A percentile compares a stretch with the other conserved stretches of the same genome.
Evolutionary conservation across 1,284 basidiomycete genomes (phyloP).

Genomic region (Acaromyces ingoldii): DNA sequence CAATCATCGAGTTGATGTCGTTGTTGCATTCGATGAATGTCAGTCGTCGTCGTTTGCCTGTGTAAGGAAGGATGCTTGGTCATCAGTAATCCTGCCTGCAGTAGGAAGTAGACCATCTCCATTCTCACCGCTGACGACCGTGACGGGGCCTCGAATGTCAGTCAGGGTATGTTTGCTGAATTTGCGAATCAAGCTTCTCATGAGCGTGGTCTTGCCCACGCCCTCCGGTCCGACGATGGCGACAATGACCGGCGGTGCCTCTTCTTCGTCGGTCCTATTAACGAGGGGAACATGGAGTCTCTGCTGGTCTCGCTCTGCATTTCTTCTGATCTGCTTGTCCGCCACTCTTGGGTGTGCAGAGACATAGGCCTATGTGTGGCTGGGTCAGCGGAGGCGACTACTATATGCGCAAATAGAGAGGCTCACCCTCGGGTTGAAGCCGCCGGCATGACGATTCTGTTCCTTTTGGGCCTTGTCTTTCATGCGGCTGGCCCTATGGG

Average conservation of each 20-base stretch:
- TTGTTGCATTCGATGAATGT: conserved; percentile 98
- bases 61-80: not conserved
- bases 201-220: conserved; percentile 88
- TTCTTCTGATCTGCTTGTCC: conserved; percentile 80
- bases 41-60: conserved; percentile 77
- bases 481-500: conserved; percentile 43
- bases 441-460: conserved; percentile 49
- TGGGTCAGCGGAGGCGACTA: too few relatives aligned
- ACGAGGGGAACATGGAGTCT: conserved; percentile 92
- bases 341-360: conserved; percentile 54
- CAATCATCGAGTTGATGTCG: conserved; percentile 96
- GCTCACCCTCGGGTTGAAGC: conserved; percentile 85
- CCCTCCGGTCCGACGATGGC: conserved; percentile 97
- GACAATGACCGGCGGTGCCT: conserved; percentile 88
- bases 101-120: not conserved
- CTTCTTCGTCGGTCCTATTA: conserved; percentile 76
- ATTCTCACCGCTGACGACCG: conserved; percentile 66
- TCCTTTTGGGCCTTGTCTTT: conserved; percentile 30
- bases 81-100: not conserved
- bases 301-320: conserved; percentile 88
- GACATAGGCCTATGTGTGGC: conserved; percentile 69
- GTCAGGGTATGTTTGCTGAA: conserved; percentile 91
- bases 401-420: too few relatives aligned
- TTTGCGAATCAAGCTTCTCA: conserved; percentile 83
- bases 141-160: conserved; percentile 88